A percentile compares a stretch with the other conserved stretches of the same genome.
phyloP scores from a whole-genome alignment of 108 stramenopile genomes.

The Halocafeteria seosinensis region DNA sequence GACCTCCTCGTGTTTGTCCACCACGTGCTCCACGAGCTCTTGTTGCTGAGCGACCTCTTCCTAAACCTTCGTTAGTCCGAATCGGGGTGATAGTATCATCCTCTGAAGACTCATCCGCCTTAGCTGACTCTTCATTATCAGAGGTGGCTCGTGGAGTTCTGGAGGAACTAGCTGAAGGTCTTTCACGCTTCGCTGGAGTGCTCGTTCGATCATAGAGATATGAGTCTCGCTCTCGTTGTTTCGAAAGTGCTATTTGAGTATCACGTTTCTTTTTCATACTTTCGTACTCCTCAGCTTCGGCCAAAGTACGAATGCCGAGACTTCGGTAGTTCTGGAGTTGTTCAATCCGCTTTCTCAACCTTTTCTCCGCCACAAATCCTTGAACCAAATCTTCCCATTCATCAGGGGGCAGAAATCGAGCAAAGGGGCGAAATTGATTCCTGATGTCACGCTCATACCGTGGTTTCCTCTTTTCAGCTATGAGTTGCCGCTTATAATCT shows the following conservation, averaged over 20 bases:
- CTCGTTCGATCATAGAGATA: not conserved
- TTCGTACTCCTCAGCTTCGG: not conserved
- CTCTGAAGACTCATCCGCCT: too few relatives aligned
- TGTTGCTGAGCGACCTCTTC: too few relatives aligned
- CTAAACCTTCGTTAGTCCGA: too few relatives aligned
- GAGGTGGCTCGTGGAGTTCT: too few relatives aligned
- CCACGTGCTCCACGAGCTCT: too few relatives aligned
- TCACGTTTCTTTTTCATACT: not conserved
- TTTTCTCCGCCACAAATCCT: constrained; percentile 57
- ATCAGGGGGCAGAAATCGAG: constrained; percentile 61
- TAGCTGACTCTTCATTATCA: not conserved
- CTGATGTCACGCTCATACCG: constrained; percentile 60
- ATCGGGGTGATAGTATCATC: too few relatives aligned
- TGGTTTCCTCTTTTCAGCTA: constrained; percentile 40
- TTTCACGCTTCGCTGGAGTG: not conserved
- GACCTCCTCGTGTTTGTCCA: too few relatives aligned
- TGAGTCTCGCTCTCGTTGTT: not conserved
- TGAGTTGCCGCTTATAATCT: constrained; percentile 55
- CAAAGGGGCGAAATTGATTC: constrained; percentile 60
- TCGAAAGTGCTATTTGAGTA: not conserved
- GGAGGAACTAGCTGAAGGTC: not conserved
- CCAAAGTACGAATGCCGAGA: constrained; percentile 10
- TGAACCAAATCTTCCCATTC: constrained; percentile 64
- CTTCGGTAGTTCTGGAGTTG: constrained; percentile 48
- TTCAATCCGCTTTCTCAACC: constrained; percentile 72